phyloP scores from a whole-genome alignment of 805 yeast species.

The Lipomyces chichibuensis region DNA sequence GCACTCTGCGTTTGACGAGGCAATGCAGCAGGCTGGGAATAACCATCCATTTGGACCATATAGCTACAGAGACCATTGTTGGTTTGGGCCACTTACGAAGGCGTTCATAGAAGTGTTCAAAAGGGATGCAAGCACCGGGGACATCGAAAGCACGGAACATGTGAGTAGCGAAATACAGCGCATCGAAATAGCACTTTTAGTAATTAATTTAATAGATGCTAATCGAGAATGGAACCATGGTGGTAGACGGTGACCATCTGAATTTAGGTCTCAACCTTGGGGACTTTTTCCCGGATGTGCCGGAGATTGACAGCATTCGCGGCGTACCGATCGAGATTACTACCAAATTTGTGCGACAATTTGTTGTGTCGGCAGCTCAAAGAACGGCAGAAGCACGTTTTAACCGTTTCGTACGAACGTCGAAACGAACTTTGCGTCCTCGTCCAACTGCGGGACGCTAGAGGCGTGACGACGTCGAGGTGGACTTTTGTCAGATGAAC shows the following conservation, averaged over 20 bases:
- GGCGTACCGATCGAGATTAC: too few relatives aligned
- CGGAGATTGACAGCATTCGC: too few relatives aligned
- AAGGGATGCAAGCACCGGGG: not conserved
- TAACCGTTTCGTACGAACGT: too few relatives aligned
- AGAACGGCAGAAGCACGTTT: too few relatives aligned
- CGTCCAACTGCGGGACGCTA: too few relatives aligned
- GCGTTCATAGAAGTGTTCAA: not conserved
- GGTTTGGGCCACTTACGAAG: not conserved
- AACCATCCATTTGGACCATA: not conserved
- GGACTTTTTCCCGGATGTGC: not conserved
- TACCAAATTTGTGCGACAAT: too few relatives aligned
- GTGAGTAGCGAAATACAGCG: not conserved
- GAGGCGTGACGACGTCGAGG: too few relatives aligned
- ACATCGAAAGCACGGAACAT: not conserved
- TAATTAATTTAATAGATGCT: not conserved
- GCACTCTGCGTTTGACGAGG: not conserved
- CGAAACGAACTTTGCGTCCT: too few relatives aligned
- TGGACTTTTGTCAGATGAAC: too few relatives aligned
- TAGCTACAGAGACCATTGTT: not conserved
- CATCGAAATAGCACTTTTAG: too few relatives aligned
- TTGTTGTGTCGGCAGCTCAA: too few relatives aligned
- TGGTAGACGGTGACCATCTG: not conserved
- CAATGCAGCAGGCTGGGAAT: not conserved
- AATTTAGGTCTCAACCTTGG: not conserved
- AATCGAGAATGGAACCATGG: not conserved